These are phyloP conservation scores for Leccinum longicurvipes DNA, from an alignment of 768 basidiomycete genomes.

Conservation along the genomic window DNA sequence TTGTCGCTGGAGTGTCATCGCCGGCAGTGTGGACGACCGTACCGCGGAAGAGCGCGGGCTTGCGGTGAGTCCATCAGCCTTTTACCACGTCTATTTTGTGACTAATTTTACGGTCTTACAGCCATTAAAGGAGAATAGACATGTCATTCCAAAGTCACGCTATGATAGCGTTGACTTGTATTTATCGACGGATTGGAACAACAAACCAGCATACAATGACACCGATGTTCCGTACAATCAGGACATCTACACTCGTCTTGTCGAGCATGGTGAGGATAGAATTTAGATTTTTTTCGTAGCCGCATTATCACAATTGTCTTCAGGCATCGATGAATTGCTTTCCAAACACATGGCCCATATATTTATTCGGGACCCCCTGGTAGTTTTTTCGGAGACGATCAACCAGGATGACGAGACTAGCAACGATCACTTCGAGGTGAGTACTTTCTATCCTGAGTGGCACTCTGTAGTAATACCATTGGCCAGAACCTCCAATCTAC, in stretches of 20 bases:
- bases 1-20: constrained; percentile 98
- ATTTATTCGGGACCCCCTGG: constrained; percentile 96
- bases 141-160: constrained; percentile 90
- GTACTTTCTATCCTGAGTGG: not conserved
- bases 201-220: constrained; percentile 94
- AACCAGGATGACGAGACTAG: constrained; percentile 86
- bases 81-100: constrained; percentile 1
- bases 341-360: constrained; percentile 92
- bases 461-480: not conserved
- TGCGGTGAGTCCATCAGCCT: constrained; percentile 46
- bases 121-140: constrained; percentile 75
- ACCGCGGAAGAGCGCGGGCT: constrained; percentile 92
- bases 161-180: constrained; percentile 97
- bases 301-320: not conserved
- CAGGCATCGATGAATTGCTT: constrained; percentile 83
- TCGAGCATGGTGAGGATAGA: constrained; percentile 59
- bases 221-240: constrained; percentile 76
- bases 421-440: constrained; percentile 96
- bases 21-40: constrained; percentile 97
- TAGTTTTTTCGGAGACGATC: constrained; percentile 91
- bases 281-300: not conserved
- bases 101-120: constrained; percentile 29
- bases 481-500: constrained; percentile 95
- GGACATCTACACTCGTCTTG: constrained; percentile 66
- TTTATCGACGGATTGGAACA: constrained; percentile 80